Percentiles rank a stretch among this genome's conserved stretches.
These are phyloP conservation scores for Leptomonas pyrrhocoris DNA, from an alignment of 208 protist species.

Conservation along the genomic window DNA sequence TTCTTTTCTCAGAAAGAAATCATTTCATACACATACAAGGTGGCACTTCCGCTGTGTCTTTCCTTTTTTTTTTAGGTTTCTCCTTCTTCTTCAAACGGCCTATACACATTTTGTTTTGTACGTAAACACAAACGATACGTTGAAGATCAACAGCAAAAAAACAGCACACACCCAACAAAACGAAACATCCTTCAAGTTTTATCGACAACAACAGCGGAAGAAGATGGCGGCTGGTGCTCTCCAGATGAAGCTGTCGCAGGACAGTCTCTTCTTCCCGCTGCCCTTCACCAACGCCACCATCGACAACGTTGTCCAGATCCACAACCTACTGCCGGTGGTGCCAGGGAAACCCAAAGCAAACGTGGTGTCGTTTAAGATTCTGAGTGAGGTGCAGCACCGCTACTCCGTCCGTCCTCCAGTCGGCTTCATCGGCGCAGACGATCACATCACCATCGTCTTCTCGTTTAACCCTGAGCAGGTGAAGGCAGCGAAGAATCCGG, in stretches of 20 bases:
- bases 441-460: slow-evolving; percentile 57
- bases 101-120: too few relatives aligned
- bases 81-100: background rate
- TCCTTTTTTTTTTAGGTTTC: too few relatives aligned
- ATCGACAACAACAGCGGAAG: background rate
- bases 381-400: slow-evolving; percentile 66
- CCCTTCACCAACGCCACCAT: slow-evolving; percentile 74
- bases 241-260: slow-evolving; percentile 67
- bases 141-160: too few relatives aligned
- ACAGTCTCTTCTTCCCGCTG: slow-evolving; percentile 78
- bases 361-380: slow-evolving; percentile 76
- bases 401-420: slow-evolving; percentile 66
- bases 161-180: too few relatives aligned
- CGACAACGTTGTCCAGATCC: slow-evolving; percentile 80
- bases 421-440: slow-evolving; percentile 72
- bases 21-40: too few relatives aligned
- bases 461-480: slow-evolving; percentile 67
- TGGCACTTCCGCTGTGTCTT: too few relatives aligned
- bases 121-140: too few relatives aligned
- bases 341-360: slow-evolving; percentile 45
- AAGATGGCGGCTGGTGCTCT: slow-evolving; percentile 25
- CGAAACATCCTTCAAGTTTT: too few relatives aligned
- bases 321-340: slow-evolving; percentile 54
- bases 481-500: slow-evolving; percentile 38
- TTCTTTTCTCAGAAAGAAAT: too few relatives aligned